Evolutionary conservation across 2,329 filamentous ascomycete species (phyloP).

Genomic region (Stachybotrys elegans): DNA sequence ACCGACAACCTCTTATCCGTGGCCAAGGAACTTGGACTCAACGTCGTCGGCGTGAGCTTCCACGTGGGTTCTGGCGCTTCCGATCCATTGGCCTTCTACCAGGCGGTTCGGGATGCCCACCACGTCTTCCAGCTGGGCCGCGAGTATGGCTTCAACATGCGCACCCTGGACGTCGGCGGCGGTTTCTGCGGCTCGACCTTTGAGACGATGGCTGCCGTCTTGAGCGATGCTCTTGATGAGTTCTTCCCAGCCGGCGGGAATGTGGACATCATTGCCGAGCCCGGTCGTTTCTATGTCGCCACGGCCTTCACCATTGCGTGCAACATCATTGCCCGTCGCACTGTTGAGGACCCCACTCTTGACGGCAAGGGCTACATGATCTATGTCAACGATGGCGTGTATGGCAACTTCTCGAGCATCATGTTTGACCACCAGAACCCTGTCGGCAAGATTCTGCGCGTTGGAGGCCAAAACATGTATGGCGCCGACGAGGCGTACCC

Average conservation of each 20-base stretch:
- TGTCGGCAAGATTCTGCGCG: constrained; percentile 71
- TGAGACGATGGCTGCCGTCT: constrained; percentile 78
- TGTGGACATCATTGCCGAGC: constrained; percentile 89
- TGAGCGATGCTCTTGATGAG: constrained; percentile 74
- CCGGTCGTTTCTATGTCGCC: constrained; percentile 92
- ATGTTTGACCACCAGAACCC: constrained; percentile 98
- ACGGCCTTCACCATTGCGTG: constrained; percentile 91
- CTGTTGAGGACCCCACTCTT: constrained; percentile 66
- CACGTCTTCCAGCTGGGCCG: constrained; percentile 81
- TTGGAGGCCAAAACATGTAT: constrained; percentile 53
- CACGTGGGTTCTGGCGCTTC: constrained; percentile 96
- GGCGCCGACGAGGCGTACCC: constrained; percentile 46
- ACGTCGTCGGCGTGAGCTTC: constrained; percentile 94
- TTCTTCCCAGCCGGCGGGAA: constrained; percentile 72
- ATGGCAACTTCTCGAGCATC: constrained; percentile 98
- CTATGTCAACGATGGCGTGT: constrained; percentile 95
- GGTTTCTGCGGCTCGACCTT: constrained; percentile 91
- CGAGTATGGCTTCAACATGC: constrained; percentile 71
- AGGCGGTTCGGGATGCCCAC: constrained; percentile 86
- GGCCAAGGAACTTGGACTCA: constrained; percentile 77
- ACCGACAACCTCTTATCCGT: constrained; percentile 72
- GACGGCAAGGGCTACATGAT: constrained; percentile 82
- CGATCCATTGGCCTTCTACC: constrained; percentile 85
- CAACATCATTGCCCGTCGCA: constrained; percentile 92
- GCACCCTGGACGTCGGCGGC: constrained; percentile 88